Base-by-base conservation (phyloP, 1,284 basidiomycete species). In the Volvariella volvacea region DNA sequence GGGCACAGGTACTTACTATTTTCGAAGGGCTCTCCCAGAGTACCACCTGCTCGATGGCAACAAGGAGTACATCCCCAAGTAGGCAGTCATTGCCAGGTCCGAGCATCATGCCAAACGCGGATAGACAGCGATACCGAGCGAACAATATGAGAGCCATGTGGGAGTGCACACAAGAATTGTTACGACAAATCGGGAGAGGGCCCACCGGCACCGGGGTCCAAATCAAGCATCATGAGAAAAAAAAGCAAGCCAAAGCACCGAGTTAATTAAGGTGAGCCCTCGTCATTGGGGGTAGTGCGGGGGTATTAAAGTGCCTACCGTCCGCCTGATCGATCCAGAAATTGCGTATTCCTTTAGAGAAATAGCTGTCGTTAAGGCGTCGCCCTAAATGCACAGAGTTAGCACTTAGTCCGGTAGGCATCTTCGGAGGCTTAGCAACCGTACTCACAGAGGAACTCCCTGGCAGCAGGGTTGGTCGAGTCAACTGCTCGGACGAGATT, bases 291-390 rank as follows among this genome's bases (percentile, higher is more conserved):
- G 6, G 12, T 28, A 28, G 12, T 28, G 25, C 25, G 25, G 25
- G 12, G 25, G 25, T 28, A 6, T 28, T 28, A n/a, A 28, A 12
- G 25, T 28, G 25, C 52, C 32, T 45, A 61, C 62, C 65, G 44
- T 68, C 67, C 9, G 63, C 67, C 54, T 67, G 65, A 45, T 69
- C 67, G 34, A 68, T 69, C 66, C 67, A 69, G 46, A 67, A 68
- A 50, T 67, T 68, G 45, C 64, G 63, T 22, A 69, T 67, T 1
- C 66, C 67, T 43, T 60, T 65, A 4, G 67, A 69, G 51, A 65
- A 68, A 34, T 69, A 69, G 45, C 65, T 67, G 22, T 68, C 61
- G 43, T 69, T 69, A 39, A 69, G 48, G 4, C 61, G 55, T 48
- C 55, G 63, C 67, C 67, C 66, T 68, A 22, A 21, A 1, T 3